Evolutionary conservation across 495 filamentous ascomycete genomes (phyloP).

Genomic region (Penicillium antarcticum): DNA sequence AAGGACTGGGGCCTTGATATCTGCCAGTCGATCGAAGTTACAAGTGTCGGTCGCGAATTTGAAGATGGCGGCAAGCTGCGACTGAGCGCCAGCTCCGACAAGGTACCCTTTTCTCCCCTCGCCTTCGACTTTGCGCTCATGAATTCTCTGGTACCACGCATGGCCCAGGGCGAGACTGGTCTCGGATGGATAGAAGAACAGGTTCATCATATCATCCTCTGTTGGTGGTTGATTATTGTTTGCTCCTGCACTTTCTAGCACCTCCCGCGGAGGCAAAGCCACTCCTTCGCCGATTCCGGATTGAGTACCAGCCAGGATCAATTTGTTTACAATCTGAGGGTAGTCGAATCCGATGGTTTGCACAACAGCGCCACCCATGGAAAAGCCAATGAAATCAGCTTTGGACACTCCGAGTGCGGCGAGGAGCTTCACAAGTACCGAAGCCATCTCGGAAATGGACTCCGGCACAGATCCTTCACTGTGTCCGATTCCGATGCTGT

Average conservation of each 20-base stretch:
- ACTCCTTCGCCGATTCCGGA: neutral
- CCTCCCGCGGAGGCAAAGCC: neutral
- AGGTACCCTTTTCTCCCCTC: neutral
- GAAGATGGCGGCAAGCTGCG: conserved; percentile 2
- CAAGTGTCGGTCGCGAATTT: neutral
- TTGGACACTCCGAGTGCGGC: neutral
- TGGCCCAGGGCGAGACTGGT: conserved; percentile 1
- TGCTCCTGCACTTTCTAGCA: conserved; percentile 1
- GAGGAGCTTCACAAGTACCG: neutral
- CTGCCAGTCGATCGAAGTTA: neutral
- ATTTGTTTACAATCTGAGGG: neutral
- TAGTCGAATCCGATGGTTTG: neutral
- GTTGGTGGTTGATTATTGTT: conserved; percentile 1
- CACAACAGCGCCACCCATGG: neutral
- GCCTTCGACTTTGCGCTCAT: neutral
- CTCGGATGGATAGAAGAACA: conserved; percentile 1
- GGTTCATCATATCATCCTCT: conserved; percentile 1
- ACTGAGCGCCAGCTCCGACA: neutral
- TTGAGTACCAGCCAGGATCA: neutral
- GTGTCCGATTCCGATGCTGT: conserved; percentile 1
- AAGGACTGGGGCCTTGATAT: conserved; percentile 1
- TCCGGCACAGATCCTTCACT: neutral
- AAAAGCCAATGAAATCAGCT: conserved; percentile 2
- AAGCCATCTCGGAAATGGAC: neutral
- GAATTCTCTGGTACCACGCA: neutral